Evolutionary conservation across 345 rosid species (phyloP).

Genomic region (Ailanthus altissimus): DNA sequence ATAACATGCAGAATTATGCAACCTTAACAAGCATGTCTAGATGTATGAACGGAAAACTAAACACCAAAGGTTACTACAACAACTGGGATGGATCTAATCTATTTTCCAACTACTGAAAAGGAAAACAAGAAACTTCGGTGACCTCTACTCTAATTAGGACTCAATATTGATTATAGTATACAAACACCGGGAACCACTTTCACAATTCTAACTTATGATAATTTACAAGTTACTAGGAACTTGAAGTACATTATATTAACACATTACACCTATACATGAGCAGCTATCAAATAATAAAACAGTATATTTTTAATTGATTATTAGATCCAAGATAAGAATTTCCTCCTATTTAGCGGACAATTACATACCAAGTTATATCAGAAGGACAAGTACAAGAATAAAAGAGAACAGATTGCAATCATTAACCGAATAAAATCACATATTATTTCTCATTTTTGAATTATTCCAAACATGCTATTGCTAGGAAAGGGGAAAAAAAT

Average conservation of each 20-base stretch:
- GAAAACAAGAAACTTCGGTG: neutral
- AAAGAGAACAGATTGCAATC: neutral
- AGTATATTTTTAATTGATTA: neutral
- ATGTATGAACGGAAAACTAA: neutral
- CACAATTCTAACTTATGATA: neutral
- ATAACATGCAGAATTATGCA: neutral
- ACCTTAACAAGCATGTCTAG: neutral
- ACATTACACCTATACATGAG: neutral
- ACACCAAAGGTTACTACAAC: neutral
- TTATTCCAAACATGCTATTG: constrained; percentile 19
- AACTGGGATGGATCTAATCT: neutral
- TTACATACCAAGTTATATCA: neutral
- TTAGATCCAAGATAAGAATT: neutral
- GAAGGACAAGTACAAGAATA: neutral
- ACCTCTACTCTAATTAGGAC: neutral
- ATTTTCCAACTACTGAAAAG: too few relatives aligned
- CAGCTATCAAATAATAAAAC: neutral
- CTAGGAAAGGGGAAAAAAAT: neutral
- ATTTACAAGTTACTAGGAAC: neutral
- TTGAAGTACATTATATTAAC: neutral
- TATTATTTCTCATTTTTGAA: constrained; percentile 13
- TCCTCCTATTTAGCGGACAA: neutral
- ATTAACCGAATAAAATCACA: constrained; percentile 3
- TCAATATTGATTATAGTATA: neutral
- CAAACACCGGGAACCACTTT: neutral